Evolutionary conservation across 208 protist genomes (phyloP), one percentile per base, ranked within the genome.

Genomic region (Lotmaria passim): DNA sequence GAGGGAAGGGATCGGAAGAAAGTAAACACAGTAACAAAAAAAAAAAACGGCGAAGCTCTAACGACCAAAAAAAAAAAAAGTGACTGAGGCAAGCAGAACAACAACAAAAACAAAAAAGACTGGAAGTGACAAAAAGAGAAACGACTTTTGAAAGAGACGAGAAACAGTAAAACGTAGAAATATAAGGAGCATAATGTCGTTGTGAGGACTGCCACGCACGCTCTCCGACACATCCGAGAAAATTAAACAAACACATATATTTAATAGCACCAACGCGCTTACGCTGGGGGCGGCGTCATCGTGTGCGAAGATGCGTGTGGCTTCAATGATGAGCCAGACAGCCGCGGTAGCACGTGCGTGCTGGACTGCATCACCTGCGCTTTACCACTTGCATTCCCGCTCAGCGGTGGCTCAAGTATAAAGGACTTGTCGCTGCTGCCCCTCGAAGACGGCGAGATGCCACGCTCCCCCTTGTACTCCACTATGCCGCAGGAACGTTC

Each of bases 1-100:
- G n/a, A n/a, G n/a, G n/a, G n/a, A n/a, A n/a, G n/a, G n/a, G n/a
- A n/a, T n/a, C 11, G n/a, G 10, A 5, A 46, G 34, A 31, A 60
- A 41, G 19, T 10, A 41, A 60, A 46, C 24, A 31, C 34, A 46
- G 76, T 63, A 55, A 63, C 68, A 41, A 41, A 75, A 83, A 60
- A 43, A 56, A 41, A 10, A 78, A 69, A 34, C 50, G 57, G 60
- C 4, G 19, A 34, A 73, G 31, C 36, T 34, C 21, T 36, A 14
- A 26, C 23, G 46, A 53, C 10, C 15, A 48, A 41, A 65, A 36
- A 55, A n/a, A 15, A 7, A 46, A 46, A 17, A 46, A 47, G 5
- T n/a, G 1, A 28, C 10, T n/a, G 50, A 33, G 14, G 28, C 23
- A 21, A 15, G 50, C 7, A n/a, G 26, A 17, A 39, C 7, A 34